Base-by-base conservation (phyloP, 2,329 filamentous ascomycete genomes). In the Xylariaceae sp. region DNA sequence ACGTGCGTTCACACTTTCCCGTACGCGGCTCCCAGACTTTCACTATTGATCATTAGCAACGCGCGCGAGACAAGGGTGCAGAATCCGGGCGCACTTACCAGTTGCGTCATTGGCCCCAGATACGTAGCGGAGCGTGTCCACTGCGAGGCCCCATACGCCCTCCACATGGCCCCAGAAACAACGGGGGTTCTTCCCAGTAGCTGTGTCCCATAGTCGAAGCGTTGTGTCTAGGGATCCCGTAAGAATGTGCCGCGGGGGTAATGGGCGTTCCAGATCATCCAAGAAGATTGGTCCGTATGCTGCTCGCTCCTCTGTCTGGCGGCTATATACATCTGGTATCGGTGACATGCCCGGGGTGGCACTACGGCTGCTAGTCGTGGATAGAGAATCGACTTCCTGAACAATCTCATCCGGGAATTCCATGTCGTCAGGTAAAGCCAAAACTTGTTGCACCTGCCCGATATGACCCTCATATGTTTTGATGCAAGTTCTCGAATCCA, bases 161-260 rank as follows among this genome's bases (percentile, higher is more conserved):
- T 99, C 94, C 27, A 99, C 82, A 66, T 99, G 94, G 0, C 94
- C 94, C 68, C 97, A 99, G 76, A 96, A 95, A 34, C 90, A 95
- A 58, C 90, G 88, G 35, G 96, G 79, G 65, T 89, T 96, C 60
- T 84, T 83, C 39, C 89, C 90, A 0, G 87, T 87, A 4, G 81
- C 81, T 1, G 91, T 88, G 68, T 96, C 90, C 92, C 94, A 99
- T 26, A 97, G 80, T 8, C 92, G 86, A 59, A 97, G 89, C 0
- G 91, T 96, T 54, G 86, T 88, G 71, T 99, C 94, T 19, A 99
- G 80, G 0, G 90, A 91, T 49, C 89, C 91, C 0, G 91, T 96
- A 46, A 97, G 80, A 78, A 99, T 96, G 72, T 96, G 97, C 3
- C 87, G 83, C 0, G 91, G 89, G 11, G 92, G 92, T 7, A 87